A percentile compares a stretch with the other conserved stretches of the same genome.
These are phyloP conservation scores for Gelatoporia subvermispora DNA, from an alignment of 768 basidiomycete genomes.

Conservation along the genomic window DNA sequence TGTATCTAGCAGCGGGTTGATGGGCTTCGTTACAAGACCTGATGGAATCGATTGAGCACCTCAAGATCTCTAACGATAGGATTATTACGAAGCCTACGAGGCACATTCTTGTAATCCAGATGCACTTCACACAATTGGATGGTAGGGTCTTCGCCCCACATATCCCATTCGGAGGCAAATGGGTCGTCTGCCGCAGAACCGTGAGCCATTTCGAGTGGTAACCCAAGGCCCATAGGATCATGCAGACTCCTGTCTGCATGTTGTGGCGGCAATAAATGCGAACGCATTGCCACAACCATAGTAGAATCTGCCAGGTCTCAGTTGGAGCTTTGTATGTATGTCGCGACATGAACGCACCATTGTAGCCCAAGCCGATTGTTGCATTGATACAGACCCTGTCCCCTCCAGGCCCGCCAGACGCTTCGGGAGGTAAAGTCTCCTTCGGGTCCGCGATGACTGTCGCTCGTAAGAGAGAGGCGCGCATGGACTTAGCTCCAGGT, in stretches of 20 bases:
- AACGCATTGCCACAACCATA: conserved; percentile 60
- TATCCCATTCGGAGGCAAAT: conserved; percentile 41
- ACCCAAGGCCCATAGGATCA: conserved; percentile 38
- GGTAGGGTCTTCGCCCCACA: conserved; percentile 52
- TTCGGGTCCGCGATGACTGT: conserved; percentile 28
- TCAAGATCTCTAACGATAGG: conserved; percentile 1
- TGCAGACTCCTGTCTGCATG: conserved; percentile 18
- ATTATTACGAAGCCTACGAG: conserved; percentile 35
- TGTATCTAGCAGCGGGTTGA: conserved; percentile 40
- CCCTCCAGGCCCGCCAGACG: conserved; percentile 31
- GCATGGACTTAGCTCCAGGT: conserved; percentile 40
- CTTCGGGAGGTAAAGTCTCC: conserved; percentile 4
- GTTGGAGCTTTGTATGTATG: no score
- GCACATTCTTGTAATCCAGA: conserved; percentile 40
- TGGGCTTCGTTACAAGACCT: conserved; percentile 41
- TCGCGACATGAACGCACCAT: conserved; percentile 35
- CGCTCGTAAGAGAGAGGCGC: conserved; percentile 43
- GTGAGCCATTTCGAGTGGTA: conserved; percentile 30
- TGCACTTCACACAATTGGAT: conserved; percentile 62
- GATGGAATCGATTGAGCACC: conserved; percentile 1
- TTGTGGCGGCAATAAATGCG: conserved; percentile 41
- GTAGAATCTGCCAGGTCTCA: conserved; percentile 38
- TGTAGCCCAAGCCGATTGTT: conserved; percentile 55
- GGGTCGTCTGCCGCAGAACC: conserved; percentile 23
- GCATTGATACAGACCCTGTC: conserved; percentile 50